Evolutionary conservation across 495 filamentous ascomycete genomes (phyloP), one percentile per base, ranked within the genome.

Genomic region (Neurospora sp.): DNA sequence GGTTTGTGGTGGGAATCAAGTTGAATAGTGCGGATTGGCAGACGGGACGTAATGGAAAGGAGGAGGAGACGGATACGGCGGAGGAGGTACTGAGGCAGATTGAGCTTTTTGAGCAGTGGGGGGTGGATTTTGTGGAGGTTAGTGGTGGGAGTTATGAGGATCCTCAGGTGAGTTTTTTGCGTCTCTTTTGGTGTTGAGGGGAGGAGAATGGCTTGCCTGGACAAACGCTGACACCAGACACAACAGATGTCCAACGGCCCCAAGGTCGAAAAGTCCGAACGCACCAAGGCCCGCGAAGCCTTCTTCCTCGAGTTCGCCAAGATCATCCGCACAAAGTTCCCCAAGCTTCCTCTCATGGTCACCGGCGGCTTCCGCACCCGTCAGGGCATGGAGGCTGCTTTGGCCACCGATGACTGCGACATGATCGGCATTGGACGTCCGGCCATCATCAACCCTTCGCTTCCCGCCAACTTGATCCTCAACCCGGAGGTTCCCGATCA

Each of bases 71-170:
- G 70, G 76, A 82, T 8, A 82, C 80, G 46, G 77, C 89, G 60
- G 83, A 85, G 74, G 83, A 82, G 35, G 84, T 81, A 42, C 82
- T 91, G 76, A 82, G 82, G 18, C 89, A 90, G 79, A 82, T 90
- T 71, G 71, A 77, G 14, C 80, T 88, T 11, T 84, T 91, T 16
- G 79, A 79, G 9, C 80, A 83, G 1, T 87, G 86, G 4, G 86
- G 87, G 0, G 82, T 91, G 14, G 89, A 91, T 80, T 91, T 91
- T 78, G 76, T 91, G 62, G 88, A 92, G 77, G 85, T 92, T 73
- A 87, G 84, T 46, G 90, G 90, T 20, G 89, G 89, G 0, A 82
- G 78, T 7, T 90, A 87, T 77, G 88, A 90, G 75, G 82, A 90
- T 74, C 85, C 86, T 4, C 72, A 75, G 71, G 84, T 86, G 23